Conservation (phyloP, 2,329 filamentous ascomycete genomes). For the Xylariaceae sp. region DNA sequence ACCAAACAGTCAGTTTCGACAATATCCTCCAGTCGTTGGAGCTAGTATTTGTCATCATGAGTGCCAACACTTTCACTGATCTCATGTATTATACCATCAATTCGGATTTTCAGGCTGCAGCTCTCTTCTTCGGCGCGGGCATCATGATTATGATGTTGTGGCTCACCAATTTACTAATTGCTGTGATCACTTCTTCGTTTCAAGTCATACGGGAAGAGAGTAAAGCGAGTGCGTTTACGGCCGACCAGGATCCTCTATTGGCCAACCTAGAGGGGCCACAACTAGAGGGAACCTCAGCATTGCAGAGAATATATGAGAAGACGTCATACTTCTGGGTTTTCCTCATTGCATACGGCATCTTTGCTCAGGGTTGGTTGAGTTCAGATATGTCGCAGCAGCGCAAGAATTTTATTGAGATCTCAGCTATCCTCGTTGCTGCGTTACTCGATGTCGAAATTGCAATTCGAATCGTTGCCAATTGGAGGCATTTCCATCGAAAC, state of each 20-base stretch:
- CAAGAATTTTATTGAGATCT: conserved; percentile 61
- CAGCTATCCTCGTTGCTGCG: conserved; percentile 72
- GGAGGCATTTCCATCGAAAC: conserved; percentile 72
- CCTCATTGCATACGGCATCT: conserved; percentile 74
- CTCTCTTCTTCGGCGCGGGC: conserved; percentile 67
- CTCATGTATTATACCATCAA: conserved; percentile 90
- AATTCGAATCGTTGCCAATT: conserved; percentile 72
- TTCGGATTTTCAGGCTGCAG: conserved; percentile 83
- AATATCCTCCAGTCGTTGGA: conserved; percentile 90
- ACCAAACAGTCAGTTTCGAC: conserved; percentile 87
- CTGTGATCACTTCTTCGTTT: conserved; percentile 97
- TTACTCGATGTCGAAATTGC: conserved; percentile 78
- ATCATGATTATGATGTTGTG: conserved; percentile 94
- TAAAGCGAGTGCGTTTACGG: conserved; percentile 87
- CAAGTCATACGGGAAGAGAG: conserved; percentile 97
- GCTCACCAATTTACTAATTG: conserved; percentile 91
- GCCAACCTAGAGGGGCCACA: conserved; percentile 39
- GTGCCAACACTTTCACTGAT: conserved; percentile 93
- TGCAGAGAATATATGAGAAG: conserved; percentile 72
- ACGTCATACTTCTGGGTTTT: conserved; percentile 74
- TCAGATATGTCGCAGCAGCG: conserved; percentile 64
- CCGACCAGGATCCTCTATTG: conserved; percentile 53
- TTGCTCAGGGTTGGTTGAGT: conserved; percentile 74
- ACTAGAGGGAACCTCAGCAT: conserved; percentile 39
- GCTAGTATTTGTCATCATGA: conserved; percentile 97